A percentile compares a stretch with the other conserved stretches of the same genome.
phyloP scores from a whole-genome alignment of 768 basidiomycete species.

The Lactarius psammicola region DNA sequence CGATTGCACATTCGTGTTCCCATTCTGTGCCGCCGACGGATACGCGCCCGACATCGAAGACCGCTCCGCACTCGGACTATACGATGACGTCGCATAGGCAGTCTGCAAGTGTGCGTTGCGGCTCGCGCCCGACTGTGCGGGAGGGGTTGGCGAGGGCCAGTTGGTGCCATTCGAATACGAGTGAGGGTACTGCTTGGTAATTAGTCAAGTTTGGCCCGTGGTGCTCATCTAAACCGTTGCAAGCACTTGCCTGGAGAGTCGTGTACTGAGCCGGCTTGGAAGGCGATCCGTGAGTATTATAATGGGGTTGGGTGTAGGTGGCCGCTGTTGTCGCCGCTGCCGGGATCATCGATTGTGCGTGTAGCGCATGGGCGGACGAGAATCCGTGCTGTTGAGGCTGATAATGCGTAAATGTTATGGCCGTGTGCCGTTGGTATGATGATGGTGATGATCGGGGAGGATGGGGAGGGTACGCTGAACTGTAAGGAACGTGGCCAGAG shows the following conservation, averaged over 20 bases:
- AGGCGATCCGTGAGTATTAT: background rate
- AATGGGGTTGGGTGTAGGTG: conserved; percentile 13
- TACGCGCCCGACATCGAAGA: conserved; percentile 19
- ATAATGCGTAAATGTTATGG: conserved; percentile 29
- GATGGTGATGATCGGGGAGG: background rate
- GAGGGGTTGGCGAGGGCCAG: conserved; percentile 13
- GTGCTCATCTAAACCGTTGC: background rate
- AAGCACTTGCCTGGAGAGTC: conserved; percentile 13
- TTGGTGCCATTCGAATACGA: conserved; percentile 20
- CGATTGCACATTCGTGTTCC: conserved; percentile 3
- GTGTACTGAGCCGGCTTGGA: conserved; percentile 14
- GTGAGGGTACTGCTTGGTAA: conserved; percentile 6
- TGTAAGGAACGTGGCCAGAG: conserved; percentile 17
- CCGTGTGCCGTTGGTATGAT: conserved; percentile 15
- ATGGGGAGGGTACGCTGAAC: conserved; percentile 6
- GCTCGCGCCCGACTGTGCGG: background rate
- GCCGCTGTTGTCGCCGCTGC: background rate
- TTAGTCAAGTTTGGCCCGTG: background rate
- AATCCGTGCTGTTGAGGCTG: conserved; percentile 29
- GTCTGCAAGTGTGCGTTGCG: conserved; percentile 17
- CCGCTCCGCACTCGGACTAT: conserved; percentile 20
- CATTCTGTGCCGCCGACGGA: conserved; percentile 10
- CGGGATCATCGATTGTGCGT: conserved; percentile 13
- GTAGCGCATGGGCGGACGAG: conserved; percentile 12
- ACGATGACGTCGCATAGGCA: conserved; percentile 8